Evolutionary conservation across 2,329 filamentous ascomycete species (phyloP).

Genomic region (Tolypocladium pustulatum): DNA sequence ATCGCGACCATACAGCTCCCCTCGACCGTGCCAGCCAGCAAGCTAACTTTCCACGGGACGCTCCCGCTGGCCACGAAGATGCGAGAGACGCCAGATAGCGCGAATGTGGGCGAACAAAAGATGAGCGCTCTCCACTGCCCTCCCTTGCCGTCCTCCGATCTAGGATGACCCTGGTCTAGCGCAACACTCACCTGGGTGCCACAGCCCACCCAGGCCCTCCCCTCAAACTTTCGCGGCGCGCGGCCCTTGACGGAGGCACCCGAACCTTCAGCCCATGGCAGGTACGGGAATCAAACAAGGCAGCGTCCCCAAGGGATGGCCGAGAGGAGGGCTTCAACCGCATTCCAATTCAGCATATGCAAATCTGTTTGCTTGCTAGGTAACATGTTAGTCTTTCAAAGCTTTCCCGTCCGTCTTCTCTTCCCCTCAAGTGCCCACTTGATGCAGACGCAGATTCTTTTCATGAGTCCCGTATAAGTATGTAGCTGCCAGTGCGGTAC

Average conservation of each 20-base stretch:
- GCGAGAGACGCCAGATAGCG: not conserved
- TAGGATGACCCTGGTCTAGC: conserved; percentile 16
- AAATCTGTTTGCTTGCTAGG: not conserved
- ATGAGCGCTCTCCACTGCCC: not conserved
- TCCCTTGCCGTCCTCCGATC: conserved; percentile 13
- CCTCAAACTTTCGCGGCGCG: not conserved
- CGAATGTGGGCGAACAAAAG: not conserved
- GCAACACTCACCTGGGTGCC: conserved; percentile 3
- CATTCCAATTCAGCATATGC: not conserved
- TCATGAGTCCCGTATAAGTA: not conserved
- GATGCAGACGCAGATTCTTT: not conserved
- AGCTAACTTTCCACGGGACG: not conserved
- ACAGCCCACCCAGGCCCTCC: not conserved
- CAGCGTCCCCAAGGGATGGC: not conserved
- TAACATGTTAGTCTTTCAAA: not conserved
- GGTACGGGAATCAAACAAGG: not conserved
- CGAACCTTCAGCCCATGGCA: not conserved
- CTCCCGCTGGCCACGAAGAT: not conserved
- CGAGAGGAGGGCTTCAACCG: not conserved
- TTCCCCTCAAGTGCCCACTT: not conserved
- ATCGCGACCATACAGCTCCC: not conserved
- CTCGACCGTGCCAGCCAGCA: not conserved
- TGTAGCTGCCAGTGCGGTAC: not conserved
- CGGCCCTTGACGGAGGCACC: not conserved
- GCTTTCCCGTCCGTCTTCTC: not conserved